Percentiles rank a stretch among this genome's conserved stretches.
Evolutionary conservation across 371 early-diverging fungal genomes (phyloP).

Genomic region (Mucor velutinosus): DNA sequence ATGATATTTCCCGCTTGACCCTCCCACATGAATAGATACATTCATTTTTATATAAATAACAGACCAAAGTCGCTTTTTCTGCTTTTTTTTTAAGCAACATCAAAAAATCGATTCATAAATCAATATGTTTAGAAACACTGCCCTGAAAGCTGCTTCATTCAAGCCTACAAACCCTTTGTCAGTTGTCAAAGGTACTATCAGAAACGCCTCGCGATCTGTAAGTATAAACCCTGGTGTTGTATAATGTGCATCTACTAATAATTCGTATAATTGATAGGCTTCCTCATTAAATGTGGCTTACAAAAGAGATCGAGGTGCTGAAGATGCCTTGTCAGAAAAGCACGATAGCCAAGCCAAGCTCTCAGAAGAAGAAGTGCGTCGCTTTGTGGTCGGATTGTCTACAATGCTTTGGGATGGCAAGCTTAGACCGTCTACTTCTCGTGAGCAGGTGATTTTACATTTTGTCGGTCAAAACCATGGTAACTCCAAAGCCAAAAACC

Average conservation of each 20-base stretch:
- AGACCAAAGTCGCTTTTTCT: too few relatives aligned
- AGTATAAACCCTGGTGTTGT: not conserved
- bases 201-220: not conserved
- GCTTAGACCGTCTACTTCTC: not conserved
- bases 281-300: not conserved
- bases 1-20: too few relatives aligned
- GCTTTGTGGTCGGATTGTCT: not conserved
- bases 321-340: too few relatives aligned
- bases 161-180: not conserved
- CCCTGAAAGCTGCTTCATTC: not conserved
- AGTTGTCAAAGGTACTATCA: not conserved
- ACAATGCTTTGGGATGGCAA: not conserved
- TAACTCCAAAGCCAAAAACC: not conserved
- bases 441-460: not conserved
- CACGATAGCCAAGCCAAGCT: too few relatives aligned
- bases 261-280: not conserved
- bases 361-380: not conserved
- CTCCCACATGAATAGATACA: too few relatives aligned
- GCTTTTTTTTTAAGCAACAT: too few relatives aligned
- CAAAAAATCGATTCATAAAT: too few relatives aligned
- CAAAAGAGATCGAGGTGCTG: not conserved
- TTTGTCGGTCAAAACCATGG: not conserved
- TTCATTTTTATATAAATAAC: too few relatives aligned
- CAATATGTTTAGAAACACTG: not conserved
- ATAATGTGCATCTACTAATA: not conserved